A percentile compares a stretch with the other conserved stretches of the same genome.
These are phyloP conservation scores for Euphorbia tirucalli DNA, from an alignment of 345 rosid species.

Conservation along the genomic window DNA sequence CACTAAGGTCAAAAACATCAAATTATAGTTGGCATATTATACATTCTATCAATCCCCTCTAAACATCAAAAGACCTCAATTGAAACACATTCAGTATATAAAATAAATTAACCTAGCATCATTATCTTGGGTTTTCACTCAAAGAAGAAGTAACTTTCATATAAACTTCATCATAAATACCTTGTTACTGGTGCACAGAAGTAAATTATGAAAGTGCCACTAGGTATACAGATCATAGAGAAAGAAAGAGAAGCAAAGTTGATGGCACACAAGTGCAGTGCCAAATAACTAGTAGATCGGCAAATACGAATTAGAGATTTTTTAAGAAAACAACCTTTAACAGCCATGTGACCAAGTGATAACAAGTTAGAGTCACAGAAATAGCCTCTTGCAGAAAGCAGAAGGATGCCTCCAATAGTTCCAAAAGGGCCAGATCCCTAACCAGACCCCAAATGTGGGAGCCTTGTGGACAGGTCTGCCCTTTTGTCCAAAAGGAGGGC, in stretches of 20 bases:
- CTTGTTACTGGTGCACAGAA: not conserved
- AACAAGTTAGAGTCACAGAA: no score
- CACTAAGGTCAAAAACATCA: not conserved
- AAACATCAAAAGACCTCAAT: not conserved
- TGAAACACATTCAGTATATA: not conserved
- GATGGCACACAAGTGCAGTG: not conserved
- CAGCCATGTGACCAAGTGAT: no score
- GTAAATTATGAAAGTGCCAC: not conserved
- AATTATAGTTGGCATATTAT: not conserved
- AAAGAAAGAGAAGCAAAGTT: not conserved
- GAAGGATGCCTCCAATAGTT: no score
- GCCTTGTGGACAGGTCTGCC: no score
- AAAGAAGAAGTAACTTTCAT: not conserved
- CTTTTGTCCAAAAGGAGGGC: not conserved
- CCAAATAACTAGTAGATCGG: no score
- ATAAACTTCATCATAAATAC: not conserved
- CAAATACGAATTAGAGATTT: no score
- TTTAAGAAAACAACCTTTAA: no score
- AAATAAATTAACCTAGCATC: not conserved
- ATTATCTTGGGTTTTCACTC: not conserved
- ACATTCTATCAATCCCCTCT: not conserved
- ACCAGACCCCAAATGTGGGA: no score
- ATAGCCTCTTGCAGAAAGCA: no score
- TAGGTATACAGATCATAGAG: not conserved
- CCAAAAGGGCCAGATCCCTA: no score